A percentile compares a stretch with the other conserved stretches of the same genome.
Conservation (phyloP, 2,329 filamentous ascomycete species). For the Corynespora cassiicola region DNA sequence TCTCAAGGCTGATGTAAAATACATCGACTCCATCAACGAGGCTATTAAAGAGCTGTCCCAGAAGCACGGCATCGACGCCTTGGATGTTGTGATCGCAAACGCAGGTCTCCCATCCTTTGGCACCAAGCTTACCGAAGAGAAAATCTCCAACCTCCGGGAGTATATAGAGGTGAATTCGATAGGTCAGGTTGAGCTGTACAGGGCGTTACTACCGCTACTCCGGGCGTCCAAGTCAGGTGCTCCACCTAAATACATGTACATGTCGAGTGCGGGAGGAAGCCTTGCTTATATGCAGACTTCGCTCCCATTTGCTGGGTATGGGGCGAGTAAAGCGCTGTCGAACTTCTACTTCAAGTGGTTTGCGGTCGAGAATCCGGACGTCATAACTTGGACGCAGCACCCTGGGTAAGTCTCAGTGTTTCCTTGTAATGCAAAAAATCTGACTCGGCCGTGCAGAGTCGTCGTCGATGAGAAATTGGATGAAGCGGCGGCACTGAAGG, state of each 20-base stretch:
- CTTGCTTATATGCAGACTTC: slow-evolving; percentile 15
- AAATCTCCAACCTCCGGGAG: slow-evolving; percentile 11
- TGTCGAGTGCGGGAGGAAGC: slow-evolving; percentile 16
- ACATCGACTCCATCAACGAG: slow-evolving; percentile 31
- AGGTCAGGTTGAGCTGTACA: slow-evolving; percentile 23
- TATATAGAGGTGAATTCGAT: slow-evolving; percentile 21
- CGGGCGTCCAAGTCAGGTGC: too few species aligned
- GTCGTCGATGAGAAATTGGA: too few species aligned
- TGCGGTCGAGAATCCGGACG: slow-evolving; percentile 17
- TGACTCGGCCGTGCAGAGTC: too few species aligned
- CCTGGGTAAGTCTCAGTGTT: slow-evolving; percentile 16
- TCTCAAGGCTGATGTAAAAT: slow-evolving; percentile 16
- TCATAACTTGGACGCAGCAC: slow-evolving; percentile 17
- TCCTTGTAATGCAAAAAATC: too few species aligned
- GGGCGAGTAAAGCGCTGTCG: slow-evolving; percentile 22
- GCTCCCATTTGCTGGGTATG: slow-evolving; percentile 14
- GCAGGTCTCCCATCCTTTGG: slow-evolving; percentile 32
- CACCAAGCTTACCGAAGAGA: slow-evolving; percentile 1
- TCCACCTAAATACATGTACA: too few species aligned
- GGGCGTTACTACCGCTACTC: slow-evolving; percentile 15
- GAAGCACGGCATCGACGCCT: slow-evolving; percentile 5
- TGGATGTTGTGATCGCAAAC: slow-evolving; percentile 50
- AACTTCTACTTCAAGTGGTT: slow-evolving; percentile 26
- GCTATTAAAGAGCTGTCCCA: slow-evolving; percentile 26
- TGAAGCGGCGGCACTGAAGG: too few species aligned